These are phyloP conservation scores for Trichopus zeylanicus DNA, from an alignment of 116 monocot species.

Conservation along the genomic window DNA sequence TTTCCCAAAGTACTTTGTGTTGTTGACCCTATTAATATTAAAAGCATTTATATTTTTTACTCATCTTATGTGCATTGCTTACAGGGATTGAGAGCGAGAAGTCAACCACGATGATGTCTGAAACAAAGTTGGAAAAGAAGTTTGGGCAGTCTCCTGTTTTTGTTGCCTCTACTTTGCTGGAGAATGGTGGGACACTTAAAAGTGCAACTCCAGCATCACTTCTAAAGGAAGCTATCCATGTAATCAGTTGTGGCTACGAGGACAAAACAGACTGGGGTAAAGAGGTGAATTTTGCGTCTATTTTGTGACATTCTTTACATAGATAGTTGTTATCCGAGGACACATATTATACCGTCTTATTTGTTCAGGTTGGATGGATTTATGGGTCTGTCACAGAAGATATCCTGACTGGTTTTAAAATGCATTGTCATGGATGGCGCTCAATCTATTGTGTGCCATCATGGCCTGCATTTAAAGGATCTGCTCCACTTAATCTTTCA, in stretches of 20 bases:
- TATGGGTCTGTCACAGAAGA: conserved; percentile 96
- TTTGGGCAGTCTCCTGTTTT: conserved; percentile 96
- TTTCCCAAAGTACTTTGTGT: no score
- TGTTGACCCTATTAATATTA: no score
- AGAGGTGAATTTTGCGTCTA: conserved; percentile 51
- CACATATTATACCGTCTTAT: not conserved
- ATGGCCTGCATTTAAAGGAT: conserved; percentile 77
- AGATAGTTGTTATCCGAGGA: not conserved
- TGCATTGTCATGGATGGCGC: conserved; percentile 96
- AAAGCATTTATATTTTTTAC: no score
- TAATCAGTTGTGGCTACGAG: conserved; percentile 93
- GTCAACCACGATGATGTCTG: conserved; percentile 25
- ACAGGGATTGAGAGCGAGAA: conserved; percentile 45
- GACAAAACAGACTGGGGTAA: conserved; percentile 99
- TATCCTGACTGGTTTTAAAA: conserved; percentile 95
- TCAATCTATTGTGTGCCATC: conserved; percentile 82
- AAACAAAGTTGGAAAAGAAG: conserved; percentile 82
- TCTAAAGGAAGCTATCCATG: conserved; percentile 96
- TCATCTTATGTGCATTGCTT: not conserved
- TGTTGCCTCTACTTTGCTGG: conserved; percentile 81
- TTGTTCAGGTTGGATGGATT: conserved; percentile 78
- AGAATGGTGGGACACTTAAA: conserved; percentile 79
- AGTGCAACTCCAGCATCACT: conserved; percentile 84
- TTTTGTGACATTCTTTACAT: not conserved
- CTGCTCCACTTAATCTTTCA: conserved; percentile 91